Evolutionary conservation across 2,329 filamentous ascomycete species (phyloP), one percentile per base, ranked within the genome.

Genomic region (Colletotrichum euphorbiae): DNA sequence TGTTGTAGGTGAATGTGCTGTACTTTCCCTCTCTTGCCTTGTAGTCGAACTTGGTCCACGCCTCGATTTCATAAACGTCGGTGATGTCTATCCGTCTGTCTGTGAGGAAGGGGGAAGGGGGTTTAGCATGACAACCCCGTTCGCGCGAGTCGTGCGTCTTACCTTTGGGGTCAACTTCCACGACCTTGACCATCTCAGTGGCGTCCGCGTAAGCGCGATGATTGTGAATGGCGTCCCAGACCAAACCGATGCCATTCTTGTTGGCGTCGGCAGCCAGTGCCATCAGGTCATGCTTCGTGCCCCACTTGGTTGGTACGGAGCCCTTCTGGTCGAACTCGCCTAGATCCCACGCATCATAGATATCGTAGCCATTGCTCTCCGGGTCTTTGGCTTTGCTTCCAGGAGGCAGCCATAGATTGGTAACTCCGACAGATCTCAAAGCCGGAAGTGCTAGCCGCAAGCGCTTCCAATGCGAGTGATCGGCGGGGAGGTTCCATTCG

Each of bases 311-410:
- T 13, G 61, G 61, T 2, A 69, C 62, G 9, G 66, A 60, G 12
- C 66, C 66, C 42, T 69, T 69, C 43, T 69, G 66, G 42, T 69
- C 54, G 19, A 69, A 69, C n/a, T 69, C 66, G 6, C 66, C 66
- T 12, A 69, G 40, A 9, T 69, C 66, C 66, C 66, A 69, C 12
- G 61, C 61, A 17, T 69, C 66, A 48, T 69, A 69, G 24, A 69
- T 69, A 42, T 69, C 66, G 48, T 69, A 69, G 46, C 66, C 66
- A 7, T 69, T 69, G 6, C 66, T 69, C 50, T 66, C 66, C 2
- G 61, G 61, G 17, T 66, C 61, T 19, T 69, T 69, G 38, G 66
- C 66, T 36, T 69, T 69, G 54, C 66, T 69, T 11, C 66, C 66
- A 3, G 66, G 66, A 7, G 66, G 66, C 12, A 69, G 48, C 66